phyloP scores from a whole-genome alignment of 1,284 basidiomycete genomes.

The Rhodotorula sp. region DNA sequence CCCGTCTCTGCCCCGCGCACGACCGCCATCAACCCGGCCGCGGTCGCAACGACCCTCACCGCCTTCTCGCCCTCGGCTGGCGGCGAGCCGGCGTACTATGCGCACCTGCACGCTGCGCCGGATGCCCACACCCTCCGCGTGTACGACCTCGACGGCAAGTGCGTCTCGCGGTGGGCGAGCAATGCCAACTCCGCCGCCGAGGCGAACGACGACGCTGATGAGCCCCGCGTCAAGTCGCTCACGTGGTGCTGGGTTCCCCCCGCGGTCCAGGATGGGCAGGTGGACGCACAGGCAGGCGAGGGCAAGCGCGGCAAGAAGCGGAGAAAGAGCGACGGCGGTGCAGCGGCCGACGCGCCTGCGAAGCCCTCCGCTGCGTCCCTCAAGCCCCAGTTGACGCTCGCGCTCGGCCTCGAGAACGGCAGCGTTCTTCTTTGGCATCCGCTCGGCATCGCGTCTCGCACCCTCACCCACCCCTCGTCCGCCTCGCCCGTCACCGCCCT shows the following conservation, averaged over 20 bases:
- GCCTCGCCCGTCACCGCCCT: conserved; percentile 39
- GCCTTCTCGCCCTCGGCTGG: conserved; percentile 14
- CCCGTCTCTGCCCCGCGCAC: conserved; percentile 28
- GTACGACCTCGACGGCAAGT: conserved; percentile 34
- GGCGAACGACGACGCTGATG: conserved; percentile 15
- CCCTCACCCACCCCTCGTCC: conserved; percentile 31
- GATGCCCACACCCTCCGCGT: conserved; percentile 41
- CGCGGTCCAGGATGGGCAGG: background rate
- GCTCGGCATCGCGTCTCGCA: conserved; percentile 20
- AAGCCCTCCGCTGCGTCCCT: background rate
- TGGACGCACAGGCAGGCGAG: conserved; percentile 1
- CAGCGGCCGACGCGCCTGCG: conserved; percentile 16
- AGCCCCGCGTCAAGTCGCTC: conserved; percentile 31
- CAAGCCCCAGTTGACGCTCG: conserved; percentile 21
- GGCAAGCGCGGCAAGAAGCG: conserved; percentile 43
- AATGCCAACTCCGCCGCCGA: conserved; percentile 16
- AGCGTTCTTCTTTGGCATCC: conserved; percentile 37
- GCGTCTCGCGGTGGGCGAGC: conserved; percentile 39
- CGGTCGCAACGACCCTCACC: conserved; percentile 24
- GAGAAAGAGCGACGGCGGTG: conserved; percentile 39
- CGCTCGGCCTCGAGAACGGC: conserved; percentile 39
- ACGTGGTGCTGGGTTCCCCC: conserved; percentile 33
- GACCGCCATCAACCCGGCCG: conserved; percentile 43
- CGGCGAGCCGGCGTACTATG: conserved; percentile 23
- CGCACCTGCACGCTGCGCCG: conserved; percentile 35